phyloP scores from a whole-genome alignment of 169 alveolate genomes.

The Plasmodium coatneyi region DNA sequence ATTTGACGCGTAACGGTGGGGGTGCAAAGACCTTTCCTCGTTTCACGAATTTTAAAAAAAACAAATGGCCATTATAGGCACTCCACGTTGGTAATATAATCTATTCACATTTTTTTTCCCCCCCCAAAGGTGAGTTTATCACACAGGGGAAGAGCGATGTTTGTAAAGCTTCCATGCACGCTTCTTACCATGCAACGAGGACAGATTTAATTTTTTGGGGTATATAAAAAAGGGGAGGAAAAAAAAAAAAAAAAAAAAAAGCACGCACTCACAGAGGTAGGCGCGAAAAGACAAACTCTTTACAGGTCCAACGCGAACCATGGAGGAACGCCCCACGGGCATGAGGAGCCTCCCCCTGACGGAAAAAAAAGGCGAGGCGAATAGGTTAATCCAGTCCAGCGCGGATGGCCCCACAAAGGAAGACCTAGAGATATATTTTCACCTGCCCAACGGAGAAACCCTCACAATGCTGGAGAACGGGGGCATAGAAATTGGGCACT shows the following conservation, averaged over 20 bases:
- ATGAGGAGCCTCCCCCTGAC: background rate
- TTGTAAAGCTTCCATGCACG: background rate
- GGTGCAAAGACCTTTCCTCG: background rate
- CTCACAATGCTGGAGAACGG: background rate
- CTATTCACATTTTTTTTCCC: background rate
- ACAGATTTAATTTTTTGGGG: background rate
- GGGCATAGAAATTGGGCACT: constrained; percentile 46
- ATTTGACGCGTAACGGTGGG: background rate
- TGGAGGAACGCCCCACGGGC: constrained; percentile 24
- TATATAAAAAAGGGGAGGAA: too few species aligned
- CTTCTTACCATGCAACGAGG: background rate
- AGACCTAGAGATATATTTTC: constrained; percentile 7
- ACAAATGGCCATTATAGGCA: background rate
- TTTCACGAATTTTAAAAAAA: background rate
- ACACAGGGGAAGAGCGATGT: background rate
- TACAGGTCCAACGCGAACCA: background rate
- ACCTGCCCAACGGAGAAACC: constrained; percentile 26
- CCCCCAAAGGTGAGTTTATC: background rate
- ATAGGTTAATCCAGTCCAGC: background rate
- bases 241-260: background rate
- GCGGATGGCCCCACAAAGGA: background rate
- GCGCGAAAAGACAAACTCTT: background rate
- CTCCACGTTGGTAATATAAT: background rate
- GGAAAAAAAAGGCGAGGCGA: constrained; percentile 6
- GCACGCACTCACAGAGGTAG: background rate